Evolutionary conservation across 805 yeast genomes (phyloP).

Genomic region (Zygosaccharomyces lentus): DNA sequence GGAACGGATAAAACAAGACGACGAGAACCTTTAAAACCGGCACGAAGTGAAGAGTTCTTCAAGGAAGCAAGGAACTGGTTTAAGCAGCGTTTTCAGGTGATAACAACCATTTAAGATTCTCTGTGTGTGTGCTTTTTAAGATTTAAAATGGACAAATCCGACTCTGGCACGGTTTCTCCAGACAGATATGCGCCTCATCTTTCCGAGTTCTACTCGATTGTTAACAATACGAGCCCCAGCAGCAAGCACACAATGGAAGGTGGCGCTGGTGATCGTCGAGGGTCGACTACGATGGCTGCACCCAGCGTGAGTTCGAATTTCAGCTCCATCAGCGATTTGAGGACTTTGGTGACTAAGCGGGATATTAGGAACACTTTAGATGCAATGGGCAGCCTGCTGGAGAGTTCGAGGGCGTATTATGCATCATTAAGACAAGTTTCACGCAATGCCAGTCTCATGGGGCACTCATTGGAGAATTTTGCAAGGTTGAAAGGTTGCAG

Average conservation of each 20-base stretch:
- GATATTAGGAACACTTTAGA: slow-evolving; percentile 52
- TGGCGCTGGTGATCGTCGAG: slow-evolving; percentile 8
- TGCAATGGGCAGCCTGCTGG: slow-evolving; percentile 47
- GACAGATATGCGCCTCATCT: slow-evolving; percentile 44
- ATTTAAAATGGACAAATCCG: slow-evolving; percentile 6
- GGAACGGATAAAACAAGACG: slow-evolving; percentile 2
- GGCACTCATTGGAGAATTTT: slow-evolving; percentile 60
- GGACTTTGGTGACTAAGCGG: slow-evolving; percentile 53
- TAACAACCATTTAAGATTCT: background rate
- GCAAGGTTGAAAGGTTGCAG: slow-evolving; percentile 62
- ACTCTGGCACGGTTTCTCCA: slow-evolving; percentile 17
- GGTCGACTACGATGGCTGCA: slow-evolving; percentile 18
- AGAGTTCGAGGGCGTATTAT: slow-evolving; percentile 45
- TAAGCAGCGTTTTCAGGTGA: background rate
- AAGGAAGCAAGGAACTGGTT: background rate
- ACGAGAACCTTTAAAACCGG: slow-evolving; percentile 1
- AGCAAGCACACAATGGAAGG: slow-evolving; percentile 2
- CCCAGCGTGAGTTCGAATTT: slow-evolving; percentile 44
- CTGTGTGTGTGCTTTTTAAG: background rate
- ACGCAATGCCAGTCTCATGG: slow-evolving; percentile 65
- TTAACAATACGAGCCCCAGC: slow-evolving; percentile 34
- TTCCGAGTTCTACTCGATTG: slow-evolving; percentile 55
- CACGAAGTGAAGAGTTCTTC: background rate
- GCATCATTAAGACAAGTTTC: slow-evolving; percentile 38
- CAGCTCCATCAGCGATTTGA: slow-evolving; percentile 55